phyloP scores from a whole-genome alignment of 192 early-diverging fungal genomes.

The Linnemannia schmuckeri region DNA sequence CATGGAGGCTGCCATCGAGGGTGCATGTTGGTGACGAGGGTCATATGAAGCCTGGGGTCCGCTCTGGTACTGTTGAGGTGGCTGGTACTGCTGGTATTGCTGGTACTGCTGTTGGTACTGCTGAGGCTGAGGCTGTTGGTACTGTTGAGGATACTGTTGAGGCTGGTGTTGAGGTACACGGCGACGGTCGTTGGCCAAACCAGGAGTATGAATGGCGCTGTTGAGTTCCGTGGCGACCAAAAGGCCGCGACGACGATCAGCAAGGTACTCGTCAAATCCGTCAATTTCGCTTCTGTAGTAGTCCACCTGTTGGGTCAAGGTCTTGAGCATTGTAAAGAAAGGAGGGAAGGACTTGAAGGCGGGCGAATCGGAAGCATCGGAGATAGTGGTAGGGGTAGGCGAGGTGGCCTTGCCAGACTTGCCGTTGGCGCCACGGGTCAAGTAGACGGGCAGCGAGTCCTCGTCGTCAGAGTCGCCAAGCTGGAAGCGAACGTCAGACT shows the following conservation, averaged over 20 bases:
- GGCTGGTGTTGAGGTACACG: neutral
- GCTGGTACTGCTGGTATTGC: conserved; percentile 1
- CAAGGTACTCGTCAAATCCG: conserved; percentile 70
- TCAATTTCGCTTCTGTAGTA: conserved; percentile 70
- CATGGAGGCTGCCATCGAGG: conserved; percentile 47
- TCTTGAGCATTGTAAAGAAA: conserved; percentile 74
- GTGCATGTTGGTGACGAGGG: conserved; percentile 25
- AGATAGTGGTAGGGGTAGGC: conserved; percentile 48
- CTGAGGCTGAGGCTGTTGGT: neutral
- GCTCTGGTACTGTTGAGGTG: conserved; percentile 27
- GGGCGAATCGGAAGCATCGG: conserved; percentile 25
- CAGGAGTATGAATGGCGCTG: conserved; percentile 50
- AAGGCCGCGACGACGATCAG: conserved; percentile 67
- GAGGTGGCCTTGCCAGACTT: conserved; percentile 50
- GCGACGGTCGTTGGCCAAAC: conserved; percentile 17
- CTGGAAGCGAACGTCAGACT: conserved; percentile 21
- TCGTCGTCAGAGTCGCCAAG: conserved; percentile 57
- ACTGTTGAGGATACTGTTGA: conserved; percentile 25
- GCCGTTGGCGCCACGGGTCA: conserved; percentile 12
- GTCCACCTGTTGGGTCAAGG: conserved; percentile 75
- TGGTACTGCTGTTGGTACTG: conserved; percentile 53
- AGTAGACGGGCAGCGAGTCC: conserved; percentile 35
- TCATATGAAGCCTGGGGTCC: neutral
- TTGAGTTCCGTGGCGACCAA: conserved; percentile 65
- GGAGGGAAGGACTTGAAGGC: conserved; percentile 69